Percentiles rank a stretch among this genome's conserved stretches.
Evolutionary conservation across 805 yeast species (phyloP).

Genomic region (Clavispora phyllophila): DNA sequence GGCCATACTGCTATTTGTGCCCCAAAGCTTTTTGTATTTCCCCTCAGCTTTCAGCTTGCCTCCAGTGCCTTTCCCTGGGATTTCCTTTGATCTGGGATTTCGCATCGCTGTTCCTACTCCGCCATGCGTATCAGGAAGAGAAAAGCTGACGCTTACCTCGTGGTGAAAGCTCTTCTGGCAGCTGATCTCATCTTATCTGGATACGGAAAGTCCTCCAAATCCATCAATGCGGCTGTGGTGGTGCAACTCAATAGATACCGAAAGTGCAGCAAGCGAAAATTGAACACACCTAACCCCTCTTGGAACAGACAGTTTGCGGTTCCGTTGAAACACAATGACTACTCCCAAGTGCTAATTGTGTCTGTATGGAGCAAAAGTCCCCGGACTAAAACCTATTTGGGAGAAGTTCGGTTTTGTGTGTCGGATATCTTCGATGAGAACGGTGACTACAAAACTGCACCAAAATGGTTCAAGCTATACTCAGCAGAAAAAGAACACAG

Average conservation of each 20-base stretch:
- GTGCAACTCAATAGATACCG: conserved; percentile 28
- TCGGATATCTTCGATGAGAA: conserved; percentile 21
- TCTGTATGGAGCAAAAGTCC: conserved; percentile 39
- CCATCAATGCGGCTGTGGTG: conserved; percentile 33
- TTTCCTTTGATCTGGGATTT: too few relatives aligned
- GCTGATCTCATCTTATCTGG: conserved; percentile 29
- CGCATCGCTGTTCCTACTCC: neutral
- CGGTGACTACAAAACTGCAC: conserved; percentile 19
- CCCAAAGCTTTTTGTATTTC: neutral
- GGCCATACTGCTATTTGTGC: neutral
- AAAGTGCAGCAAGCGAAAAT: conserved; percentile 26
- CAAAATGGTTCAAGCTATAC: conserved; percentile 43
- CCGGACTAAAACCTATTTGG: conserved; percentile 33
- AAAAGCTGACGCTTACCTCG: conserved; percentile 1
- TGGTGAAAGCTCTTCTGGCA: conserved; percentile 33
- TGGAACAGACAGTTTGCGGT: conserved; percentile 34
- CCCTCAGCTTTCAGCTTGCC: neutral
- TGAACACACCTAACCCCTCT: conserved; percentile 32
- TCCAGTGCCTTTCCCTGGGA: too few relatives aligned
- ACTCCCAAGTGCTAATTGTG: conserved; percentile 25
- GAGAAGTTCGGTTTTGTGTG: conserved; percentile 32
- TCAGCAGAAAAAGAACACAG: conserved; percentile 35
- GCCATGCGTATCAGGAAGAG: conserved; percentile 8
- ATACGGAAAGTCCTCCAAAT: conserved; percentile 11
- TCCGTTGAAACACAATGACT: conserved; percentile 27